phyloP scores from a whole-genome alignment of 352 stramenopile species.

The Phytophthora tubulina region DNA sequence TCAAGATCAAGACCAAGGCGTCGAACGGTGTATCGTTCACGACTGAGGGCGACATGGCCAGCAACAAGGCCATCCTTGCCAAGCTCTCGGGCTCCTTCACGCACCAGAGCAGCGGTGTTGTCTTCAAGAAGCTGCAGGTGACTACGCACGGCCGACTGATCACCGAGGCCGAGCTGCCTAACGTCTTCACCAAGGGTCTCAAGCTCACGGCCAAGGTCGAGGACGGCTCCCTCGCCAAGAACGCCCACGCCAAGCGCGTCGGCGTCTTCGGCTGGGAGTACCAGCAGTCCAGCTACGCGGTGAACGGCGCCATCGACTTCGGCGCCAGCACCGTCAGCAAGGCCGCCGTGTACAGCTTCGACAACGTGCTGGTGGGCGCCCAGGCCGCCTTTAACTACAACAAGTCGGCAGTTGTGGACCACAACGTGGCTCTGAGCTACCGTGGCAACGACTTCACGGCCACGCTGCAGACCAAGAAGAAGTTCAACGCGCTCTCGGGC shows the following conservation, averaged over 20 bases:
- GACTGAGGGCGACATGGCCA: conserved; percentile 86
- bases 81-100: conserved; percentile 85
- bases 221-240: conserved; percentile 84
- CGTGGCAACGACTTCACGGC: conserved; percentile 78
- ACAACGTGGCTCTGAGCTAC: conserved; percentile 88
- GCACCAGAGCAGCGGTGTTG: conserved; percentile 63
- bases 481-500: conserved; percentile 81
- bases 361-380: conserved; percentile 81
- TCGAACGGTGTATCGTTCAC: conserved; percentile 89
- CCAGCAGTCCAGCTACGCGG: conserved; percentile 66
- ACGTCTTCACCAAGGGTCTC: conserved; percentile 80
- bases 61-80: conserved; percentile 89
- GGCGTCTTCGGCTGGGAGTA: conserved; percentile 85
- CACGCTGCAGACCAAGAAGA: conserved; percentile 89
- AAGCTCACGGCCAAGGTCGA: conserved; percentile 90
- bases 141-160: conserved; percentile 83
- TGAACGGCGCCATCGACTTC: conserved; percentile 70
- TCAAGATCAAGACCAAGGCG: conserved; percentile 92
- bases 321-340: conserved; percentile 66
- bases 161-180: conserved; percentile 82
- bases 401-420: conserved; percentile 86
- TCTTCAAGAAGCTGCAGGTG: conserved; percentile 91
- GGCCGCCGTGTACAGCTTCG: conserved; percentile 78
- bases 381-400: conserved; percentile 82
- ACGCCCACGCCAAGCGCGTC: conserved; percentile 76